Base-by-base conservation (phyloP, 768 basidiomycete genomes). In the Pleurotus tuoliensis region DNA sequence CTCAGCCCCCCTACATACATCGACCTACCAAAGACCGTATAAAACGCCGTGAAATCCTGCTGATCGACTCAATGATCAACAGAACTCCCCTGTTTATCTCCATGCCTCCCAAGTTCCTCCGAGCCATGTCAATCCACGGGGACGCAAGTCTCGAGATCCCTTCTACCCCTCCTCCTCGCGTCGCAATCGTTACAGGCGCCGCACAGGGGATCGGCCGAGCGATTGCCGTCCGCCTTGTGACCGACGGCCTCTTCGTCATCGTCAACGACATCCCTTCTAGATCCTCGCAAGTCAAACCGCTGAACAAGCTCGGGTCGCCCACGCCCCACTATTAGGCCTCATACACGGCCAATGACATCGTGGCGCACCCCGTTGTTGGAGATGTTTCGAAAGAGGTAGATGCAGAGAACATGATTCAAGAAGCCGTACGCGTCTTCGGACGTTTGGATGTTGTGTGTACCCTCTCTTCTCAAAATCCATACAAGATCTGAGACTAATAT, bases 141-240 rank as follows among this genome's bases (percentile, higher is more conserved):
- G 30, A 34, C 30, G 30, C 30, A 34, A 9, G 30, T 34, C 30
- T 34, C 30, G 30, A 34, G 30, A 8, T 30, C 30, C 30, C 30
- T 9, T 34, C 30, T 34, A 34, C 30, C 3, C 30, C 30, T 34
- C 30, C 30, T 34, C 30, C 30, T 34, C 64, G 70, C 16, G 50
- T 70, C 24, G 74, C 70, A 1, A 64, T 73, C 15, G 45, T 74
- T 37, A 73, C 73, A 0, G 72, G 71, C n/a, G 68, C 69, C 5
- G 72, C 68, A 4, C 72, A 72, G 39, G 78, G 79, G 16, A 77
- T 78, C 37, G 78, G 77, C 4, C 69, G 68, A 20, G 72, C 70
- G 47, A 75, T 77, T 39, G 73, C 76, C 9, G 62, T 72, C 8
- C 67, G 76, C 4, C 71, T 80, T 20, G 76, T 77, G 22, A 55